Base-by-base conservation (phyloP, 192 early-diverging fungal species). In the Haplosporangium gracile region DNA sequence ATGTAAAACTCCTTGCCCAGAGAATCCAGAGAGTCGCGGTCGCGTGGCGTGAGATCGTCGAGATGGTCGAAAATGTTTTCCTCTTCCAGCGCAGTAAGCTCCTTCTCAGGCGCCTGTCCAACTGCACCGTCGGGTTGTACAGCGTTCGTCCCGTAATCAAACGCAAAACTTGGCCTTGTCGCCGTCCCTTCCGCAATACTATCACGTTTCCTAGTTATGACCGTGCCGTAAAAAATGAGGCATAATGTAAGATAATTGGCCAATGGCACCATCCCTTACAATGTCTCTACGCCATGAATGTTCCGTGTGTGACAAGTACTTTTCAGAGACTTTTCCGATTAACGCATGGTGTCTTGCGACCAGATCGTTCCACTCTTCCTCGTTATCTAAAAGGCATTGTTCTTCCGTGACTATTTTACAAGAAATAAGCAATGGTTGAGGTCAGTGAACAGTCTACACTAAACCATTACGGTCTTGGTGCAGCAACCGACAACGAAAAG, bases 301-400 rank as follows among this genome's bases (percentile, higher is more conserved):
- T 5, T 26, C 10, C 9, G 26, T 16, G 29, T 5, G 0, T 24
- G 5, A 39, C 18, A 7, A 78, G 40, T 80, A 85, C 83, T 74
- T 80, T 55, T 86, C 79, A 11, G 79, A 24, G 8, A 72, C 71
- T 29, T 86, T 86, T 32, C 84, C 79, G 38, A 86, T 81, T 11
- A 86, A 45, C 16, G 84, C 84, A 63, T 86, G 79, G 22, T 86
- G 84, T 15, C 75, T 73, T 0, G 79, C 84, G 1, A 86, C 79
- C 47, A 86, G 76, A 9, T 86, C 79, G 22, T 86, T 86, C 84
- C 84, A 86, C 29, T 86, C 84, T 78, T 80, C 84, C 47, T 86
- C 84, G 15, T 80, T 86, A 2, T 86, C 77, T 3, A 29, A 36
- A 15, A 86, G 70, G 18, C 84, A 86, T 72, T 86, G 78, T n/a